phyloP scores from a whole-genome alignment of 163 green algal genomes.

The Scenedesmus sp. region DNA sequence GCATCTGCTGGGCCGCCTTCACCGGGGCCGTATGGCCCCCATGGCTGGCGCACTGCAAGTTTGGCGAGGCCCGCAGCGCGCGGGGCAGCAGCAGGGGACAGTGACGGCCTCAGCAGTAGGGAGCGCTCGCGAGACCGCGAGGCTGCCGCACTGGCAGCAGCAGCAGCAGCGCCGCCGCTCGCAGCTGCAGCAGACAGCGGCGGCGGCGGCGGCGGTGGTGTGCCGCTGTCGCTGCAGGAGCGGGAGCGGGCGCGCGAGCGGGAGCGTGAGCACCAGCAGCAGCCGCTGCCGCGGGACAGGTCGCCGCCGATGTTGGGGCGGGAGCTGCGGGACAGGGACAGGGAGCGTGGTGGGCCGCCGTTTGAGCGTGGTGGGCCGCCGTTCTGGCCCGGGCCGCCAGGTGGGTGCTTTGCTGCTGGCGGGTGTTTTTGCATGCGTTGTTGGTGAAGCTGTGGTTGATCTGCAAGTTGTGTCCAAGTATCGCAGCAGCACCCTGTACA shows the following conservation, averaged over 20 bases:
- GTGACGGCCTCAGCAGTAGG: constrained; percentile 27
- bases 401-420: background rate
- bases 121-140: background rate
- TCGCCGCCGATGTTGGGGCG: background rate
- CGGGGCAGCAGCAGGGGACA: background rate
- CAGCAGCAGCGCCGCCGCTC: background rate
- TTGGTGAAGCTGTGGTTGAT: background rate
- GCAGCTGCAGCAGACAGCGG: background rate
- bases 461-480: background rate
- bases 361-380: constrained; percentile 9
- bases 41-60: constrained; percentile 3
- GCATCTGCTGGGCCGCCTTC: background rate
- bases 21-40: background rate
- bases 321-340: background rate
- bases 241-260: background rate
- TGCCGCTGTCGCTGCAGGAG: background rate
- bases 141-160: background rate
- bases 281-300: background rate
- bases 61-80: background rate
- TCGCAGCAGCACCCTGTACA: no score
- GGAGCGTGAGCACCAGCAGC: background rate
- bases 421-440: background rate
- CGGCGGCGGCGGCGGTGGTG: background rate
- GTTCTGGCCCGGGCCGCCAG: constrained; percentile 29
- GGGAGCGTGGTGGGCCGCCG: constrained; percentile 21